These are phyloP conservation scores for Hemisphaericaspora lyxosophila DNA, from an alignment of 1,139 yeast species.

Conservation along the genomic window DNA sequence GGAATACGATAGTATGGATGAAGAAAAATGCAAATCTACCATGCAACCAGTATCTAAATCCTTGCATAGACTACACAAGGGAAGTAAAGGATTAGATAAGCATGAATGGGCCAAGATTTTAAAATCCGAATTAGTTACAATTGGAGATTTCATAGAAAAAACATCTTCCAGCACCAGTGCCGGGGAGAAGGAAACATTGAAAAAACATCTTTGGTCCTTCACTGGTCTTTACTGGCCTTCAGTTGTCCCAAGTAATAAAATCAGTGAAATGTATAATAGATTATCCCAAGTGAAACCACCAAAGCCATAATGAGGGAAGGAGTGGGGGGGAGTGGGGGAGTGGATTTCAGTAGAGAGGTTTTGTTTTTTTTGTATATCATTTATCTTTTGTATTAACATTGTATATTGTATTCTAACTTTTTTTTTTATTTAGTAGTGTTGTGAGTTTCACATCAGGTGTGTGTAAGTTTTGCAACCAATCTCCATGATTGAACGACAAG, in stretches of 20 bases:
- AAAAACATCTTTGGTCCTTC: constrained; percentile 85
- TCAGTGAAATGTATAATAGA: constrained; percentile 82
- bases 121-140: constrained; percentile 70
- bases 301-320: constrained; percentile 7
- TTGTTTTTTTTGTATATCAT: constrained; percentile 3
- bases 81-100: constrained; percentile 79
- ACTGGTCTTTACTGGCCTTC: constrained; percentile 95
- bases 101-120: constrained; percentile 80
- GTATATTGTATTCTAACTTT: constrained; percentile 2
- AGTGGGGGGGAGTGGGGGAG: too few relatives aligned
- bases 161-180: constrained; percentile 11
- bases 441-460: too few relatives aligned
- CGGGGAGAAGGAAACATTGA: constrained; percentile 33
- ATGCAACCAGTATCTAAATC: constrained; percentile 77
- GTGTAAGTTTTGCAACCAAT: too few relatives aligned
- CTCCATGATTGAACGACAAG: too few relatives aligned
- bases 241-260: constrained; percentile 76
- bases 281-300: constrained; percentile 23
- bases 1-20: constrained; percentile 85
- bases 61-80: constrained; percentile 71
- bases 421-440: neutral
- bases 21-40: constrained; percentile 59
- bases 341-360: too few relatives aligned
- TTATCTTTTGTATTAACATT: neutral
- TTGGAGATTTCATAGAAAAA: constrained; percentile 67